phyloP scores from a whole-genome alignment of 2,329 filamentous ascomycete genomes.

The Paraphaeosphaeria sporulosa region DNA sequence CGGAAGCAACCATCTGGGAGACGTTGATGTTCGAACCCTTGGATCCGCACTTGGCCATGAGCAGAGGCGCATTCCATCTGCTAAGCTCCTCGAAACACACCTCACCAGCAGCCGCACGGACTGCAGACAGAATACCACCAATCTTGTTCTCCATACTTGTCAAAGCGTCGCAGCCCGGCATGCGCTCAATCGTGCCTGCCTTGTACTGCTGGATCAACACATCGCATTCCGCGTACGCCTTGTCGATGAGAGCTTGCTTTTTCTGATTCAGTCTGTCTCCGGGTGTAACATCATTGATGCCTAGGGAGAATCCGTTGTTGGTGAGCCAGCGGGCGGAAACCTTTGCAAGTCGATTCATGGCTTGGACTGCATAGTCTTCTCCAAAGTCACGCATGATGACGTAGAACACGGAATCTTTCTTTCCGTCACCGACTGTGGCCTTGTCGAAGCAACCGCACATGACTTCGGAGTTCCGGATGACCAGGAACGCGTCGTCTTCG shows the following conservation, averaged over 20 bases:
- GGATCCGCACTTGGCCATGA: constrained; percentile 97
- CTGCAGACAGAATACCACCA: constrained; percentile 88
- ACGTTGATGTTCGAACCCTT: constrained; percentile 99
- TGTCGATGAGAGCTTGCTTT: constrained; percentile 78
- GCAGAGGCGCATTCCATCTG: constrained; percentile 87
- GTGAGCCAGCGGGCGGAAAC: constrained; percentile 87
- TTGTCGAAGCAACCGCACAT: constrained; percentile 99
- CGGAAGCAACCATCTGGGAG: constrained; percentile 96
- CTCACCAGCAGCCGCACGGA: constrained; percentile 88
- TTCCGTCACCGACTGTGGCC: constrained; percentile 92
- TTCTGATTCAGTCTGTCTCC: constrained; percentile 72
- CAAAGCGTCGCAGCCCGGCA: constrained; percentile 88
- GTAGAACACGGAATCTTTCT: constrained; percentile 98
- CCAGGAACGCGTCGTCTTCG: constrained; percentile 78
- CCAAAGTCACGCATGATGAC: constrained; percentile 95
- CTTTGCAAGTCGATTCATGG: constrained; percentile 93
- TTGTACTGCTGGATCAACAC: constrained; percentile 84
- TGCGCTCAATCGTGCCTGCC: constrained; percentile 80
- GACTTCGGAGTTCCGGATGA: constrained; percentile 93
- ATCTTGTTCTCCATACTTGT: constrained; percentile 90
- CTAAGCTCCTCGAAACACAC: constrained; percentile 91
- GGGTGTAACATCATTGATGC: constrained; percentile 92
- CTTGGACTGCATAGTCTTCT: constrained; percentile 82
- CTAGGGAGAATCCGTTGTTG: constrained; percentile 94
- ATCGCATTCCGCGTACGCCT: constrained; percentile 82